Base-by-base conservation (phyloP, 306 rosid species). In the Styphnolobium japonicum region DNA sequence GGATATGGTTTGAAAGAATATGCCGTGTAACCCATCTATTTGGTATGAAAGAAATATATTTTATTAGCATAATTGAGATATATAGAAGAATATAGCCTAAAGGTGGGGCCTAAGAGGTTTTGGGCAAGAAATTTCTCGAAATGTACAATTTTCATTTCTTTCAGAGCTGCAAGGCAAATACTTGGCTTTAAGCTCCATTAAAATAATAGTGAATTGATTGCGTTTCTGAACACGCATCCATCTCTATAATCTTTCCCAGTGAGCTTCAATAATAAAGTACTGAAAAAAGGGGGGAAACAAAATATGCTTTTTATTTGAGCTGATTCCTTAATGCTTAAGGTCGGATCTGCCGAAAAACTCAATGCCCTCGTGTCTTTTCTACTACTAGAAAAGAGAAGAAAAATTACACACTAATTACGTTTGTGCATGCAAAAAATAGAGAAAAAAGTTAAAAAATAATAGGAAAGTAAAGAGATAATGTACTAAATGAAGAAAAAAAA, bases 71-170 rank as follows among this genome's bases (percentile, higher is more conserved):
- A 45, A 61, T 76, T 33, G 27, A 23, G 34, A 63, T 62, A 22
- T 14, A 16, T 8, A 25, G 27, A 58, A 57, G 4, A 14, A 11
- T 60, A 42, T 9, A 39, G 14, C 15, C 74, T 34, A 51, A 52
- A 66, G 43, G 60, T 27, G 21, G 43, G 45, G 10, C 39, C 71
- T 10, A 19, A 0, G 16, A 48, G 12, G 12, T 7, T 63, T 34
- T 63, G 8, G 4, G 61, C 64, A 70, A 15, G 77, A 79, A 79
- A 70, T 71, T 79, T 79, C 77, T 23, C 46, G 22, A 4, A 21
- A 58, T 15, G 55, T 33, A 19, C 71, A 25, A 5, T 23, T 78
- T 58, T 21, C 0, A 9, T 69, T 69, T 40, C n/a, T 29, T 40
- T 67, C 25, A 4, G 5, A 49, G 31, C n/a, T n/a, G n/a, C n/a